Evolutionary conservation across 345 rosid genomes (phyloP).

Genomic region (Gossypium ekmanianum): DNA sequence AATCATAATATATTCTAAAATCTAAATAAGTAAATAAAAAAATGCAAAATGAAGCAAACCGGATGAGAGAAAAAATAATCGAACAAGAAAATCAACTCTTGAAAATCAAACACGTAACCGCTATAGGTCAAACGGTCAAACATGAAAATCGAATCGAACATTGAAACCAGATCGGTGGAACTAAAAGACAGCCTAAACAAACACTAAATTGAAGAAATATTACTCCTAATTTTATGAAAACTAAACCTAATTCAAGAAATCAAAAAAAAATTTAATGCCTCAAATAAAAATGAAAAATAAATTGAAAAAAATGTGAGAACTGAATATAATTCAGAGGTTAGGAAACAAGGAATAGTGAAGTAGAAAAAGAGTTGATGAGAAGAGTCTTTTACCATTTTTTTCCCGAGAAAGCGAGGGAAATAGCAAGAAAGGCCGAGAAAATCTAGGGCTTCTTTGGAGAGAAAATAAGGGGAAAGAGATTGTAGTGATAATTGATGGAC

Average conservation of each 20-base stretch:
- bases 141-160: not conserved
- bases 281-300: not conserved
- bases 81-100: not conserved
- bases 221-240: not conserved
- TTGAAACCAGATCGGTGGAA: not conserved
- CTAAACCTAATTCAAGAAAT: not conserved
- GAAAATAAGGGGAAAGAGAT: not conserved
- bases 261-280: not conserved
- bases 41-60: not conserved
- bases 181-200: not conserved
- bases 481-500: slow-evolving; percentile 13
- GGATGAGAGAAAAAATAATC: not conserved
- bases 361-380: not conserved
- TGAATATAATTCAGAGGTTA: not conserved
- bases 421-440: slow-evolving; percentile 26
- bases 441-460: slow-evolving; percentile 31
- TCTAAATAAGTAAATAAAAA: not conserved
- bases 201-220: not conserved
- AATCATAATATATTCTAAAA: not conserved
- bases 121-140: not conserved
- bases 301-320: no score
- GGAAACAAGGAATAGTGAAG: not conserved
- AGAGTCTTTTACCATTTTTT: slow-evolving; percentile 34
- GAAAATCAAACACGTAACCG: not conserved
- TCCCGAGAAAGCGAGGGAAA: slow-evolving; percentile 17